Evolutionary conservation across 1,284 basidiomycete species (phyloP).

Genomic region (Apiotrichum akiyoshidainum): DNA sequence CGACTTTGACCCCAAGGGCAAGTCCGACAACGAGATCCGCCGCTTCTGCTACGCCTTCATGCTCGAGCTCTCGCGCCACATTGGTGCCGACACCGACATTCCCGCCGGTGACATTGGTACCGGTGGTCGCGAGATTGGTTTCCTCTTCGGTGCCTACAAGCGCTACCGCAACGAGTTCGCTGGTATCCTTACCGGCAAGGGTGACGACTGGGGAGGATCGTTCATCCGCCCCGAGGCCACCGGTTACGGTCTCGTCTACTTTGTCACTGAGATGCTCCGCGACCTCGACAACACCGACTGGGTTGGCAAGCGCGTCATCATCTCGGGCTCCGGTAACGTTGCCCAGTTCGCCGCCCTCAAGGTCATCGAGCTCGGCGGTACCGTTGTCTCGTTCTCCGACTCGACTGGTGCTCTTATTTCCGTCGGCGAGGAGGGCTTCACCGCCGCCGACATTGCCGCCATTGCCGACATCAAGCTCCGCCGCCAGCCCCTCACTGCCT

Average conservation of each 20-base stretch:
- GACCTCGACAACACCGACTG: conserved; percentile 54
- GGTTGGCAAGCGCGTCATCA: conserved; percentile 61
- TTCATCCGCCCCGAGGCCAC: conserved; percentile 70
- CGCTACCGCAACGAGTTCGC: conserved; percentile 70
- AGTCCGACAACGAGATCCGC: conserved; percentile 70
- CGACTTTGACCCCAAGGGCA: conserved; percentile 80
- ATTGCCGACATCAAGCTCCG: conserved; percentile 65
- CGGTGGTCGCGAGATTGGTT: conserved; percentile 68
- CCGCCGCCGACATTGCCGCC: conserved; percentile 58
- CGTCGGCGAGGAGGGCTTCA: conserved; percentile 57
- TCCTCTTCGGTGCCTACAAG: conserved; percentile 72
- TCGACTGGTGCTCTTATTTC: conserved; percentile 70
- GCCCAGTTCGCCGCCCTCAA: conserved; percentile 76
- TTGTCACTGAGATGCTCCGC: conserved; percentile 59
- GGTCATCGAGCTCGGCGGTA: conserved; percentile 72
- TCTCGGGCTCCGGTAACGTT: conserved; percentile 72
- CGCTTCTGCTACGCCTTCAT: conserved; percentile 68
- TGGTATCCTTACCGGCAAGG: conserved; percentile 76
- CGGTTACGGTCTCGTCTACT: conserved; percentile 74
- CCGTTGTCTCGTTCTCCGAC: conserved; percentile 73
- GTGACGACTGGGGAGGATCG: conserved; percentile 68
- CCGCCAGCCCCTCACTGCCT: conserved; percentile 60
- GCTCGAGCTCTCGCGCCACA: conserved; percentile 68
- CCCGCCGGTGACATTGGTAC: conserved; percentile 73
- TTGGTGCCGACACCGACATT: conserved; percentile 72